Percentiles rank a stretch among this genome's conserved stretches.
phyloP scores from a whole-genome alignment of 352 stramenopile species.

The Aphanomyces cochlioides region DNA sequence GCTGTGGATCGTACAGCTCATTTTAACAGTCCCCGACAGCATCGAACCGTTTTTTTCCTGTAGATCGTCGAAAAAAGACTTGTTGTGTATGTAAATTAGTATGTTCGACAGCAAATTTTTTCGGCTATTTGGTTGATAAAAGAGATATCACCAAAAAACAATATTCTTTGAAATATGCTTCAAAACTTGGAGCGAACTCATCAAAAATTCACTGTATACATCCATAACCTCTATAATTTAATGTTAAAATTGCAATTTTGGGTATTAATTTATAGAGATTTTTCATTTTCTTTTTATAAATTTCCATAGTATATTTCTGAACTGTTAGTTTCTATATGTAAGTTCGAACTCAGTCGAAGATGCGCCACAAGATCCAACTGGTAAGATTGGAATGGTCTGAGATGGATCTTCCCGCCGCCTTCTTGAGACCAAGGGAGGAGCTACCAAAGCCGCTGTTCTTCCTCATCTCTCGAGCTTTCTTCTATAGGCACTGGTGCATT shows the following conservation, averaged over 20 bases:
- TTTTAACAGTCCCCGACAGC: not conserved
- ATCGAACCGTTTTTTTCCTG: not conserved
- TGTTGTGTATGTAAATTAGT: not conserved
- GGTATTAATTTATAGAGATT: not conserved
- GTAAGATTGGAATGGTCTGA: too few relatives aligned
- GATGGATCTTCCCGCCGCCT: too few relatives aligned
- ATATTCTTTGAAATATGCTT: slow-evolving; percentile 5
- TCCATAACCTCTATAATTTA: not conserved
- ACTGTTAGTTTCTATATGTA: too few relatives aligned
- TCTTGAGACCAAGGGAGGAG: too few relatives aligned
- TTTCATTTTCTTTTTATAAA: too few relatives aligned
- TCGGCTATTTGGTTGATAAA: not conserved
- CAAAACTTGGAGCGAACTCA: not conserved
- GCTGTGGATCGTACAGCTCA: too few relatives aligned
- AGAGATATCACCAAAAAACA: not conserved
- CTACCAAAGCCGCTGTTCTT: too few relatives aligned
- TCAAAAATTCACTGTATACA: not conserved
- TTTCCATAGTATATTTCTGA: too few relatives aligned
- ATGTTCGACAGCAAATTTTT: not conserved
- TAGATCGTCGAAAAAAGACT: not conserved
- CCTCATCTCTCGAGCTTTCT: too few relatives aligned
- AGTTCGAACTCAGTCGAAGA: too few relatives aligned
- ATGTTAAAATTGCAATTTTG: not conserved
- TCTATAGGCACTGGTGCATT: not conserved
- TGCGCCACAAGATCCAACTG: too few relatives aligned